Evolutionary conservation across 441 rosid species (phyloP), one percentile per base, ranked within the genome.

Genomic region (Erysimum pusillum): DNA sequence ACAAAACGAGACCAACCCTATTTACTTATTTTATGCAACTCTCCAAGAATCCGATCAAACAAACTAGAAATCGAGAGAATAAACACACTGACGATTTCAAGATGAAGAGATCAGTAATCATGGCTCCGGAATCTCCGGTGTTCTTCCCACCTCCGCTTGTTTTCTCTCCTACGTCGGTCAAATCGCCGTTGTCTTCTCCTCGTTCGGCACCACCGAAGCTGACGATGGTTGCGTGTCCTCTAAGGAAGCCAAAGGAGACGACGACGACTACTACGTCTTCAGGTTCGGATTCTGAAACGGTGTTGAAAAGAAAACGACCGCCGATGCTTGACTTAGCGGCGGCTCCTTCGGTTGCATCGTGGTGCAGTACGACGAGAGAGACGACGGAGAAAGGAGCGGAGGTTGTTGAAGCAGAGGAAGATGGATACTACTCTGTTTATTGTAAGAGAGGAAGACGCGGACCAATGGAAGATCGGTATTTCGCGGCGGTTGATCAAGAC

Each of bases 391-490:
- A 38, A 53, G 63, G 12, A 0, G 45, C 5, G 0, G 81, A 81
- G 51, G 78, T 76, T 44, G 69, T 67, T 46, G 81, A 85, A 76
- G 82, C 74, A 31, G 94, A 89, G 39, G 81, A 82, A 34, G 83
- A 63, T 45, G 96, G 89, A 13, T 42, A 18, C 9, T 92, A 87
- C 82, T 90, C 92, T 10, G 97, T 92, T 38, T 88, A 79, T 76
- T 91, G 98, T 52, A 92, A 90, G 81, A 84, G 86, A 88, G 99
- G 99, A 28, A 88, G 88, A 79, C 85, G 96, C 32, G 93, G 87
- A 58, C 74, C 81, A 28, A 92, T 91, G 97, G 99, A 94, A 81
- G 99, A 94, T 81, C 89, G 99, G 1, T 86, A 79, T 69, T 85
- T 89, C 48, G 89, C 89, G 10, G 67, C 59, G 31, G 69, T 84